Percentiles rank a stretch among this genome's conserved stretches.
Conservation (phyloP, 306 rosid species). For the Geum urbanum region DNA sequence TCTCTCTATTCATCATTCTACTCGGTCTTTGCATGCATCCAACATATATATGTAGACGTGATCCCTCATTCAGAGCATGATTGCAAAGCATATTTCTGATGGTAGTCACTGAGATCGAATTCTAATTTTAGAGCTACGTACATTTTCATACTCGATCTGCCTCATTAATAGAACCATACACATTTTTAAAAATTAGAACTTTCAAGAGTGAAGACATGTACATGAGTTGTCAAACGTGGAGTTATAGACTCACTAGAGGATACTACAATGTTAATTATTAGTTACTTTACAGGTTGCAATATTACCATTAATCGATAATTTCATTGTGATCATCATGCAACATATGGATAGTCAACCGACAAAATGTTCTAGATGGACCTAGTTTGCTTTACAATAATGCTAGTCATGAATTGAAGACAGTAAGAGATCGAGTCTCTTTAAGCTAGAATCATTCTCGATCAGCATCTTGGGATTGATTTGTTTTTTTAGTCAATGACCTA, state of each 20-base stretch:
- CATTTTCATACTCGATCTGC: too few relatives aligned
- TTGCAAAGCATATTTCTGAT: background rate
- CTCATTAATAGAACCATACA: too few relatives aligned
- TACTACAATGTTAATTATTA: background rate
- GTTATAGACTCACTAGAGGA: background rate
- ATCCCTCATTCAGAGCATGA: background rate
- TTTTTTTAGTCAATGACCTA: constrained; percentile 7
- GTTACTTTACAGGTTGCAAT: too few relatives aligned
- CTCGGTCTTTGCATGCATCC: background rate
- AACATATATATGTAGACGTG: background rate
- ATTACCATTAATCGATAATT: background rate
- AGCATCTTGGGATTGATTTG: constrained; percentile 23
- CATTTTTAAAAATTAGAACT: too few relatives aligned
- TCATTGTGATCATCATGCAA: background rate
- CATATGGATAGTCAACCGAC: constrained; percentile 1
- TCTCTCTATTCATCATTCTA: background rate
- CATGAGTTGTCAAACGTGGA: background rate
- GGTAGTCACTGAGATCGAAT: background rate
- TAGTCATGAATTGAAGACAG: constrained; percentile 16
- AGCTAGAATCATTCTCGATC: constrained; percentile 41
- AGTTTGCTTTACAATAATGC: constrained; percentile 13
- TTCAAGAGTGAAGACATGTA: background rate
- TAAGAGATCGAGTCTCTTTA: constrained; percentile 12
- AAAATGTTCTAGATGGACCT: constrained; percentile 14
- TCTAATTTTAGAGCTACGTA: too few relatives aligned